Percentiles rank a stretch among this genome's conserved stretches.
Conservation (phyloP, 768 basidiomycete species). For the Daedaleopsis sinensis region DNA sequence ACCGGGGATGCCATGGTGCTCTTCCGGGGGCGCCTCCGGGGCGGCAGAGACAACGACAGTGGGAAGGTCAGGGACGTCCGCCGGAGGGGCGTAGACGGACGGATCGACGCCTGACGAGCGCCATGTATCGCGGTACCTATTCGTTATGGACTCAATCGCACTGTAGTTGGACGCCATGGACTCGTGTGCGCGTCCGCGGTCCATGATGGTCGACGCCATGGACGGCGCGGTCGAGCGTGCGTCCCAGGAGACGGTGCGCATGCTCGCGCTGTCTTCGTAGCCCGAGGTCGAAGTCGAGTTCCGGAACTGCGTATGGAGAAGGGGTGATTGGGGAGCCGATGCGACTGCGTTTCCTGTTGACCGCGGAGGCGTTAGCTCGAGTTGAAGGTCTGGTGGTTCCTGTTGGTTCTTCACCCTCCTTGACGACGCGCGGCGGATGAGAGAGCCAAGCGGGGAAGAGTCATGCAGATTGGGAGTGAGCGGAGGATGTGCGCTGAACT, state of each 20-base stretch:
- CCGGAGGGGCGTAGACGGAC: constrained; percentile 5
- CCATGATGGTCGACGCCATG: constrained; percentile 8
- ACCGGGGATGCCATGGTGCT: constrained; percentile 13
- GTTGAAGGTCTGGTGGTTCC: constrained; percentile 15
- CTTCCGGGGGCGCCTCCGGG: constrained; percentile 1
- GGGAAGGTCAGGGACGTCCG: constrained; percentile 37
- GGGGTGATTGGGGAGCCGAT: constrained; percentile 43
- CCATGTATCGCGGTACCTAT: constrained; percentile 25
- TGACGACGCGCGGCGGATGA: constrained; percentile 57
- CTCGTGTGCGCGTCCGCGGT: constrained; percentile 7
- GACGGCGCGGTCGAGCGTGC: constrained; percentile 14
- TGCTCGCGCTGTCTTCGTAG: constrained; percentile 28
- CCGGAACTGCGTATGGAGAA: constrained; percentile 53
- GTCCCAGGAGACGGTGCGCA: constrained; percentile 18
- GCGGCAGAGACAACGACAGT: constrained; percentile 54
- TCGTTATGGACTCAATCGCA: constrained; percentile 26
- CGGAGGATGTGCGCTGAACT: constrained; percentile 8
- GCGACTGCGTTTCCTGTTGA: neutral
- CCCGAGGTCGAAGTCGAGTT: constrained; percentile 40
- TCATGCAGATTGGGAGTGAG: constrained; percentile 31
- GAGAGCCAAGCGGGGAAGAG: constrained; percentile 61
- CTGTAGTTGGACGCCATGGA: constrained; percentile 22
- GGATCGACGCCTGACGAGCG: constrained; percentile 16
- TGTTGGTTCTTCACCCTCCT: constrained; percentile 35
- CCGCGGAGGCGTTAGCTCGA: constrained; percentile 12